Evolutionary conservation across 179 eudicot species (phyloP), one percentile per base, ranked within the genome.

Genomic region (Beta lomatogona): DNA sequence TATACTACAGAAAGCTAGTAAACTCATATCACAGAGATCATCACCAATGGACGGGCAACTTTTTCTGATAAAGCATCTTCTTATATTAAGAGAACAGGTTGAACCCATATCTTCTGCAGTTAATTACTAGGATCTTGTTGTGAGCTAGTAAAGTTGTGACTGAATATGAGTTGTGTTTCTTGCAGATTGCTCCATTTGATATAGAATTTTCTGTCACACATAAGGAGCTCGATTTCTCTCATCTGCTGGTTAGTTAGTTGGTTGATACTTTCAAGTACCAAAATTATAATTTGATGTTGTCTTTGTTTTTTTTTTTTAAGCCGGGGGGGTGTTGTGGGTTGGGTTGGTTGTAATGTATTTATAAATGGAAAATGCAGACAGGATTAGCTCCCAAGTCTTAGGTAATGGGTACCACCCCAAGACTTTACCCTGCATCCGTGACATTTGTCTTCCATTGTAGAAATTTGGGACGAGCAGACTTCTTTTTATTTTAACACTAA

Each of bases 141-240:
- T 73, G 52, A 77, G 61, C 54, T 36, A 22, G 77, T 52, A 60
- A 78, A 59, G 44, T 76, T 18, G 19, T 15, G 58, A 61, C 83
- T 88, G 68, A 90, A 73, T 77, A 73, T 57, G 77, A 83, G 80
- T 63, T 76, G 71, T 85, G 46, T 46, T 55, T 48, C 80, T 75
- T 90, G 84, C 97, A 95, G 99, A 95, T 95, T 89, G 99, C 94
- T 25, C 99, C 99, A 55, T 95, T 94, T 86, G 98, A 95, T 81
- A 95, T 95, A n/a, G 99, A 95, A 91, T 95, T 94, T 85, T 91
- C 98, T 82, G 98, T 90, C 68, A 95, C 99, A 25, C 93, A 94
- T 76, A 95, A 95, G 89, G 99, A 95, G 91, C 97, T 95, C 60
- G 99, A 95, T 88, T 95, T 95, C 91, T 94, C 98, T 52, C 99